Evolutionary conservation across 441 rosid genomes (phyloP), one percentile per base, ranked within the genome.

Genomic region (Rhodomyrtus psidioides): DNA sequence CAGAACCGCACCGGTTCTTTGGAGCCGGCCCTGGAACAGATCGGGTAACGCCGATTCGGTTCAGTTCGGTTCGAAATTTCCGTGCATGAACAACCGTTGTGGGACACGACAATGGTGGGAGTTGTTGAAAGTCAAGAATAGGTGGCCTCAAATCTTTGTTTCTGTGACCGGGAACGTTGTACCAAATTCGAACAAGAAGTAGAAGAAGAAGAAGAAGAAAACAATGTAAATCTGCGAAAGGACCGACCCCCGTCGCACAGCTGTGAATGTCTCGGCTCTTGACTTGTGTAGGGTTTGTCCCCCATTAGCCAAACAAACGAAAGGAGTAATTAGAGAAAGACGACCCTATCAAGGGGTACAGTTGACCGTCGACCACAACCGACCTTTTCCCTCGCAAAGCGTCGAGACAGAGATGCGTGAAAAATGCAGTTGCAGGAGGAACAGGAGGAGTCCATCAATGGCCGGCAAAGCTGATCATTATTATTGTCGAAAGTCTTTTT

Each of bases 11-110:
- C 16, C 13, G 4, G 1, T 70, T 70, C 44, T 70, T 34, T 39
- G 16, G 62, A 26, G 5, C 16, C 0, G 28, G 28, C 62, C 62
- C 16, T 5, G 6, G 28, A 39, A 70, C 42, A 4, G 8, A 6
- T 17, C 23, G n/a, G 0, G n/a, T 5, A 21, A 21, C 5, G 9
- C 6, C 2, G 14, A 65, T 23, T 65, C 0, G 15, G 8, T 19
- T 34, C 3, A 2, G 15, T 65, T 34, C 1, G 0, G 34, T 4
- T 34, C 34, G n/a, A 12, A 70, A 21, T 39, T 70, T 70, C 8
- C n/a, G 6, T 8, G 21, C 21, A 19, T 10, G 46, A 39, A 21
- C n/a, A 70, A 21, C 21, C 39, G 49, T 6, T 5, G 0, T 1
- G 79, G 79, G n/a, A 21, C 79, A 39, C 1, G 49, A 70, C 49